Percentiles rank a stretch among this genome's conserved stretches.
phyloP scores from a whole-genome alignment of 441 rosid genomes.

The Cnidoscolus chayamansa region DNA sequence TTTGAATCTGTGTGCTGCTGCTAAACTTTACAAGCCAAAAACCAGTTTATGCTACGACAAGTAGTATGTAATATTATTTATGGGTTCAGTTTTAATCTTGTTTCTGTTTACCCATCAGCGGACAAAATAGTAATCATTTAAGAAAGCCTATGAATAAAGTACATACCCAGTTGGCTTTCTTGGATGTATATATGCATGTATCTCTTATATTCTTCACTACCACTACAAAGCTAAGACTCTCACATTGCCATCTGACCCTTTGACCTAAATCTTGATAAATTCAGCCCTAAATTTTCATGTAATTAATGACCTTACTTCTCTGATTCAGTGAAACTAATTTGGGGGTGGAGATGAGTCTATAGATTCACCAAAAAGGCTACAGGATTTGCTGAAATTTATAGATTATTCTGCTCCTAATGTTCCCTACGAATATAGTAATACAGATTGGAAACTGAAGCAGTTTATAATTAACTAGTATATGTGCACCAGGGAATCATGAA shows the following conservation, averaged over 20 bases:
- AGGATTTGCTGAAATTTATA: background rate
- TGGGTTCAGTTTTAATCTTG: background rate
- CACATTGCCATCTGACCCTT: background rate
- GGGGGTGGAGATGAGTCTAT: too few species aligned
- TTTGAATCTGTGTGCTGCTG: conserved; percentile 9
- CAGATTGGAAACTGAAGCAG: background rate
- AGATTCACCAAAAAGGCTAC: too few species aligned
- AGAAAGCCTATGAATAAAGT: background rate
- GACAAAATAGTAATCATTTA: background rate
- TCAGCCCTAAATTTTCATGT: background rate
- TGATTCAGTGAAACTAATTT: too few species aligned
- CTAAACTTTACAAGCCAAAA: background rate
- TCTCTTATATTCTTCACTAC: background rate
- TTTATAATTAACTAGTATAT: background rate
- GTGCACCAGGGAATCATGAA: background rate
- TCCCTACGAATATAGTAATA: background rate
- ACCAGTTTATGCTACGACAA: background rate
- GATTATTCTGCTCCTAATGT: background rate
- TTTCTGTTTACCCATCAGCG: background rate
- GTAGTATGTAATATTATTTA: background rate
- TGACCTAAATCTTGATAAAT: background rate
- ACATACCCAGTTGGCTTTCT: conserved; percentile 2
- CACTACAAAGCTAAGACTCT: background rate
- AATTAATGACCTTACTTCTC: background rate
- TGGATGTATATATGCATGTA: background rate